A percentile compares a stretch with the other conserved stretches of the same genome.
Conservation (phyloP, 306 rosid genomes). For the Cicer judaicum region DNA sequence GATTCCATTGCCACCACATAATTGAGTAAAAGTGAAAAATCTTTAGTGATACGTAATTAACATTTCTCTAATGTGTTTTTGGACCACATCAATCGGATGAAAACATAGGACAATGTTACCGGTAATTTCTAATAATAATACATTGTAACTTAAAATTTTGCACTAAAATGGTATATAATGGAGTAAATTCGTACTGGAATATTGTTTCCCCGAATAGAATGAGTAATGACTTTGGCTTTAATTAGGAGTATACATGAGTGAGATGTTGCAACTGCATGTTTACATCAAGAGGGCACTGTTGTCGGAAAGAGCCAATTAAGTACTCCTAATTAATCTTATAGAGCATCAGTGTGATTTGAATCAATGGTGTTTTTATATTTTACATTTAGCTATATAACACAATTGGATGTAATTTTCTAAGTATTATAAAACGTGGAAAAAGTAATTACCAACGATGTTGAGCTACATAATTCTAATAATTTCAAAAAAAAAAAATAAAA, state of each 20-base stretch:
- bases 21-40: background rate
- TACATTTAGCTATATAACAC: too few relatives aligned
- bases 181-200: background rate
- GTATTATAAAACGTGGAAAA: too few relatives aligned
- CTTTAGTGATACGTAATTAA: background rate
- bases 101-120: background rate
- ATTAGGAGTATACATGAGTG: background rate
- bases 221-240: background rate
- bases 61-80: background rate
- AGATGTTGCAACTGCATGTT: slow-evolving; percentile 31
- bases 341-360: too few relatives aligned
- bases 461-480: too few relatives aligned
- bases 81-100: background rate
- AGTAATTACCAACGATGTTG: too few relatives aligned
- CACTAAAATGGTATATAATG: background rate
- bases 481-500: too few relatives aligned
- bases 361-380: too few relatives aligned
- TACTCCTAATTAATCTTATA: background rate
- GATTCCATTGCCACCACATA: background rate
- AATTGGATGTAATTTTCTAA: too few relatives aligned
- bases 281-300: slow-evolving; percentile 2
- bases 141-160: background rate
- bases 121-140: background rate
- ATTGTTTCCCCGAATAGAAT: background rate
- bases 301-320: background rate